Evolutionary conservation across 2,329 filamentous ascomycete genomes (phyloP).

Genomic region (Cordyceps fumosorosea): DNA sequence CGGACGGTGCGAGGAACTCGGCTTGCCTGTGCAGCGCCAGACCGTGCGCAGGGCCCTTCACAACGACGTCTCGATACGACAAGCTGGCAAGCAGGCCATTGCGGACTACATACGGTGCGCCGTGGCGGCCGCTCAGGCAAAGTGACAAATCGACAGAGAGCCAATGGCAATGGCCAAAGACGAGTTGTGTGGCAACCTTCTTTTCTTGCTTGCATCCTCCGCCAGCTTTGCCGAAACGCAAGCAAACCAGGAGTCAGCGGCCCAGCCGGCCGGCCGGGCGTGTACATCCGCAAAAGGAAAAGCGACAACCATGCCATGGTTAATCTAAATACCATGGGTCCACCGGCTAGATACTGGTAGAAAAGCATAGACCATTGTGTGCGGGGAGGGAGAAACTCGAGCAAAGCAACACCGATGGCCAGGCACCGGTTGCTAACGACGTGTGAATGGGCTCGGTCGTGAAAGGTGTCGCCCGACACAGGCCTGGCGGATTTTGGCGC

Average conservation of each 20-base stretch:
- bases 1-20: slow-evolving; percentile 40
- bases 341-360: background rate
- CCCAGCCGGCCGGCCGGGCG: background rate
- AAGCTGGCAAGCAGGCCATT: slow-evolving; percentile 38
- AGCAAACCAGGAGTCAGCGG: background rate
- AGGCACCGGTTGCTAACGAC: background rate
- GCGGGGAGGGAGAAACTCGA: slow-evolving; percentile 2
- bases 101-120: slow-evolving; percentile 34
- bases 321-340: background rate
- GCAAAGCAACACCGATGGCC: background rate
- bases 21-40: slow-evolving; percentile 37
- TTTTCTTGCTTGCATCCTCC: too few species aligned
- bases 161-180: background rate
- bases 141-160: background rate
- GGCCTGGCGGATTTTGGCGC: background rate
- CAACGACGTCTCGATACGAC: slow-evolving; percentile 46
- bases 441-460: background rate
- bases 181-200: background rate
- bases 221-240: too few species aligned
- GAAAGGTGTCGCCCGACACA: background rate
- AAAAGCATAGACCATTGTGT: slow-evolving; percentile 5
- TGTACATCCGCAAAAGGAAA: background rate
- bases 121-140: slow-evolving; percentile 10
- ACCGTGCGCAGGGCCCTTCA: slow-evolving; percentile 46
- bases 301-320: background rate